Evolutionary conservation across 2,329 filamentous ascomycete species (phyloP).

Genomic region (Ophiostoma novo-ulmi): DNA sequence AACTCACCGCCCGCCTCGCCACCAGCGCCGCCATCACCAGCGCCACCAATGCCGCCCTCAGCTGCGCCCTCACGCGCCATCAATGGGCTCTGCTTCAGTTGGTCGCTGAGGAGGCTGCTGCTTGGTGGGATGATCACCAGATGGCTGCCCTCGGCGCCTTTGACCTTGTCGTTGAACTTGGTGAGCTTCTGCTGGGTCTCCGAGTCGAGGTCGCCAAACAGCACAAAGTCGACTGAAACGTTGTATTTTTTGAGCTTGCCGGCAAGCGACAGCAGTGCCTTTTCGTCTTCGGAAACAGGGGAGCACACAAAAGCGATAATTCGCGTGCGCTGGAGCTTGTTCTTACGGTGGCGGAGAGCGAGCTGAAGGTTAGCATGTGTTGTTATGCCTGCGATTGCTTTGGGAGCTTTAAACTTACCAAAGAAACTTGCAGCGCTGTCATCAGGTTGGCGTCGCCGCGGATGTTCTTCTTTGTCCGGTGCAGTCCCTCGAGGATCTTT

Average conservation of each 20-base stretch:
- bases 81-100: slow-evolving; percentile 84
- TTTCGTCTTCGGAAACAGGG: slow-evolving; percentile 82
- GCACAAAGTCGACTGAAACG: slow-evolving; percentile 87
- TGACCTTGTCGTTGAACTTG: slow-evolving; percentile 89
- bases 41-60: slow-evolving; percentile 50
- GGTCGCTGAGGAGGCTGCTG: slow-evolving; percentile 86
- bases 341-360: slow-evolving; percentile 94
- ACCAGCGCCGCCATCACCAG: slow-evolving; percentile 51
- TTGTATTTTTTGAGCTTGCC: slow-evolving; percentile 99
- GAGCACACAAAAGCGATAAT: slow-evolving; percentile 98
- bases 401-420: slow-evolving; percentile 45
- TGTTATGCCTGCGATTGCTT: background rate
- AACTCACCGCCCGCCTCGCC: slow-evolving; percentile 60
- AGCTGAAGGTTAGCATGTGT: slow-evolving; percentile 52
- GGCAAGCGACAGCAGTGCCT: slow-evolving; percentile 79
- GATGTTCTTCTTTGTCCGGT: slow-evolving; percentile 86
- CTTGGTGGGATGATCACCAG: slow-evolving; percentile 86
- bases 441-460: slow-evolving; percentile 81
- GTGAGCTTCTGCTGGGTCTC: slow-evolving; percentile 86
- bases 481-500: slow-evolving; percentile 87
- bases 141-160: slow-evolving; percentile 84
- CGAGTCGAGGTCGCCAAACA: slow-evolving; percentile 90
- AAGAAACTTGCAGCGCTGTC: slow-evolving; percentile 91
- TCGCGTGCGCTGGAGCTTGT: slow-evolving; percentile 92
- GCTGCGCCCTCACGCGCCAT: slow-evolving; percentile 72